A percentile compares a stretch with the other conserved stretches of the same genome.
Conservation (phyloP, 768 basidiomycete species). For the Stropharia rugosoannulata region DNA sequence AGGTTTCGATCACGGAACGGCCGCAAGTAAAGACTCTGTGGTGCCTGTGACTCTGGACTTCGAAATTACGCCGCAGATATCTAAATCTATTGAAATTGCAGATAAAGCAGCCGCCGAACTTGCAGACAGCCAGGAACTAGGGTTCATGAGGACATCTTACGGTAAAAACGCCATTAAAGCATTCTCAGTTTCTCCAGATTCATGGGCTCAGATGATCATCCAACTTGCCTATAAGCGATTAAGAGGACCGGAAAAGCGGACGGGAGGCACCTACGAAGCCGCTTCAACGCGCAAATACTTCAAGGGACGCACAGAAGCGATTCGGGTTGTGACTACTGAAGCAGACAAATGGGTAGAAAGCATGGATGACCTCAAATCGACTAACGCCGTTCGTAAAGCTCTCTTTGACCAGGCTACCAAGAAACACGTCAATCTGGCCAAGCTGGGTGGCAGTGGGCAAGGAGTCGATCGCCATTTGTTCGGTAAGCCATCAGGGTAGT, state of each 20-base stretch:
- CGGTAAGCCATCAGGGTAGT: constrained; percentile 42
- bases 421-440: constrained; percentile 67
- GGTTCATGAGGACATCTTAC: constrained; percentile 66
- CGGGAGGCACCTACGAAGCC: constrained; percentile 90
- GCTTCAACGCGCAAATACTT: constrained; percentile 86
- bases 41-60: constrained; percentile 60
- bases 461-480: constrained; percentile 90
- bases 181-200: constrained; percentile 89
- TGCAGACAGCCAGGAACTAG: constrained; percentile 60
- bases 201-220: constrained; percentile 91
- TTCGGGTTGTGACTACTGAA: constrained; percentile 78
- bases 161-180: constrained; percentile 86
- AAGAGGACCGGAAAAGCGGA: constrained; percentile 47
- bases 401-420: constrained; percentile 61
- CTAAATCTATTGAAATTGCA: constrained; percentile 55
- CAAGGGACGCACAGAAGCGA: constrained; percentile 93
- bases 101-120: constrained; percentile 55
- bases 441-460: constrained; percentile 59
- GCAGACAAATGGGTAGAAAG: constrained; percentile 74
- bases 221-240: constrained; percentile 87
- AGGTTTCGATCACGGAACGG: constrained; percentile 61
- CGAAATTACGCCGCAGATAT: constrained; percentile 48
- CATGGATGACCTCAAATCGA: constrained; percentile 58
- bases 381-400: constrained; percentile 41
- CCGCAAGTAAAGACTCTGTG: constrained; percentile 19